Conservation (phyloP, 345 rosid species). For the Xanthoceras sorbifolium region DNA sequence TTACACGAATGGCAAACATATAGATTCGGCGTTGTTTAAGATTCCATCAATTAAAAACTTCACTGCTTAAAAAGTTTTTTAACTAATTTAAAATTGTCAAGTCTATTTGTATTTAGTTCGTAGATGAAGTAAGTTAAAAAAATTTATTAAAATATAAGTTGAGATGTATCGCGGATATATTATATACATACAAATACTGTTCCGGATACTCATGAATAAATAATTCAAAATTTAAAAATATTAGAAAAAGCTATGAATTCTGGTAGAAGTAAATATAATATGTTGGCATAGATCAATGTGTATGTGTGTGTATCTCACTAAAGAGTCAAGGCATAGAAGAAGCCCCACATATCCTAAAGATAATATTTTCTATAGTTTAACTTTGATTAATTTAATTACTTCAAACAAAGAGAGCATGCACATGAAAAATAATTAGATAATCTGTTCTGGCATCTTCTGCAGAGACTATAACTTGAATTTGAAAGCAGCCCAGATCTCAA, state of each 20-base stretch:
- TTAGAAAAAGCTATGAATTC: not conserved
- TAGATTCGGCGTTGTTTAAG: too few species aligned
- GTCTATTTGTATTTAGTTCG: too few species aligned
- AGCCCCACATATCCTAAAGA: conserved; percentile 14
- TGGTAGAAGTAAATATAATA: not conserved
- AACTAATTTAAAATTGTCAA: too few species aligned
- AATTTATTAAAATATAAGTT: not conserved
- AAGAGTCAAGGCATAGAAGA: not conserved
- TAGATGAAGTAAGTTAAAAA: too few species aligned
- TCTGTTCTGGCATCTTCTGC: not conserved
- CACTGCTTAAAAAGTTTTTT: too few species aligned
- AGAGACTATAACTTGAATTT: not conserved
- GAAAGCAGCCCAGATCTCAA: conserved; percentile 27
- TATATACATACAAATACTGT: not conserved
- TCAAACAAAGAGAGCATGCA: conserved; percentile 13
- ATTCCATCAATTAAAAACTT: too few species aligned
- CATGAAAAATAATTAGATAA: conserved; percentile 12
- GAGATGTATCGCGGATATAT: not conserved
- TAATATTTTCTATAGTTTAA: conserved; percentile 11
- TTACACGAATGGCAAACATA: too few species aligned
- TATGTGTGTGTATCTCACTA: not conserved
- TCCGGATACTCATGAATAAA: not conserved
- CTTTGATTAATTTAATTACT: not conserved
- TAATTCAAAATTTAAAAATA: not conserved
- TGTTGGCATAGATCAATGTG: not conserved